These are phyloP conservation scores for Hirschfeldia incana DNA, from an alignment of 345 rosid genomes.

Conservation along the genomic window DNA sequence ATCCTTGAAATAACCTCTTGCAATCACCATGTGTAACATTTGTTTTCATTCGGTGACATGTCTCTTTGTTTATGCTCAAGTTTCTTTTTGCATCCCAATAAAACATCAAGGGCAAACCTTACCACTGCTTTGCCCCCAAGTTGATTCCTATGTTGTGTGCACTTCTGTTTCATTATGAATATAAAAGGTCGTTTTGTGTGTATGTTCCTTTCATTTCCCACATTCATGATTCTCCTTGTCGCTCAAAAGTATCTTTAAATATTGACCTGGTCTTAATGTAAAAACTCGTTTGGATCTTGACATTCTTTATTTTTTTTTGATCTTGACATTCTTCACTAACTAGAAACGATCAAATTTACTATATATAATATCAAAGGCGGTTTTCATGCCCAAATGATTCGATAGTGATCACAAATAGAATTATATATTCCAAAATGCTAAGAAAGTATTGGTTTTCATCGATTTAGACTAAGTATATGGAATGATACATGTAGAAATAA, in stretches of 20 bases:
- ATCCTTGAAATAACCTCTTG: neutral
- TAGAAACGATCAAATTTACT: too few species aligned
- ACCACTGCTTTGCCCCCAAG: too few species aligned
- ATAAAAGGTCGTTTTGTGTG: too few species aligned
- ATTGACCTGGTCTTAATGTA: too few species aligned
- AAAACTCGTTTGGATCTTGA: too few species aligned
- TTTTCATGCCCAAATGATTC: neutral
- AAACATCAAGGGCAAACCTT: neutral
- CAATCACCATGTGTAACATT: neutral
- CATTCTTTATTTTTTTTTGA: neutral
- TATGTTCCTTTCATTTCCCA: too few species aligned
- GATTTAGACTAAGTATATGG: neutral
- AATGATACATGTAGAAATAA: too few species aligned
- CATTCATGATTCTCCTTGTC: too few species aligned
- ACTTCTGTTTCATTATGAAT: too few species aligned
- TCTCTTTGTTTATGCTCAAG: neutral
- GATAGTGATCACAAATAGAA: neutral
- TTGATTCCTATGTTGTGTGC: too few species aligned
- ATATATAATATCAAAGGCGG: neutral
- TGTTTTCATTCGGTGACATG: neutral
- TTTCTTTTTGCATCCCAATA: neutral
- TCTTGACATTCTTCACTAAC: neutral
- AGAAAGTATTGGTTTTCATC: neutral
- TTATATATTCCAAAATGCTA: neutral
- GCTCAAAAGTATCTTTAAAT: too few species aligned